Evolutionary conservation across 208 protist genomes (phyloP), one percentile per base, ranked within the genome.

Genomic region (Leishmania arabica): DNA sequence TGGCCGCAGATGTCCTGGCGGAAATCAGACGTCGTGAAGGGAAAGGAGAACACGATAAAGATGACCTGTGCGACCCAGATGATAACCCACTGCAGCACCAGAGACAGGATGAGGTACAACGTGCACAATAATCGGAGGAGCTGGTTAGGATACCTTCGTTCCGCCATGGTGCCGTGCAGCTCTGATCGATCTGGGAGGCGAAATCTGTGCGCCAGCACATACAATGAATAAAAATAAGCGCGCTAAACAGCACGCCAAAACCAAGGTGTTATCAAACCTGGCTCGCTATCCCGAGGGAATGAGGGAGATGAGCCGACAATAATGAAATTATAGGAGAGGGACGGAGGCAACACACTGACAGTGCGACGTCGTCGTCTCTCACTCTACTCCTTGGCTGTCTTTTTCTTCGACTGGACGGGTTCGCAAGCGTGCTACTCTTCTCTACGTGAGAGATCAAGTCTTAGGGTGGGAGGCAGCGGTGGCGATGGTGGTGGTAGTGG

Each of bases 1-100:
- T 89, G 83, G 11, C 89, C 88, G 84, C 94, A 97, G 3, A 91
- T 87, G 77, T 97, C 94, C 71, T 91, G 79, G 53, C 87, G 91
- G 56, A 82, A 74, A 79, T 91, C 85, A 45, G 80, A 81, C 24
- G 87, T 90, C 24, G 86, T 85, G 86, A 96, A 97, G 45, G 88
- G 87, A 76, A 88, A 95, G 53, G 89, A 87, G 21, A 95, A 4
- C 45, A 87, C 45, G 19, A 92, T 95, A 74, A 91, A 86, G 78
- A 95, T 84, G 0, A 88, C 71, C 81, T 97, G 94, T 42, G 88
- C 37, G 49, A 95, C 40, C 90, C 92, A 97, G 6, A 83, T 77
- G 27, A 93, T 27, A n/a, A 96, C 79, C 91, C 91, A 97, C 73
- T 86, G 75, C 8, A 93, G 42, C 5, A 79, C 17, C 19, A 97